These are phyloP conservation scores for Arabis alpina DNA, from an alignment of 345 rosid species.

Conservation along the genomic window DNA sequence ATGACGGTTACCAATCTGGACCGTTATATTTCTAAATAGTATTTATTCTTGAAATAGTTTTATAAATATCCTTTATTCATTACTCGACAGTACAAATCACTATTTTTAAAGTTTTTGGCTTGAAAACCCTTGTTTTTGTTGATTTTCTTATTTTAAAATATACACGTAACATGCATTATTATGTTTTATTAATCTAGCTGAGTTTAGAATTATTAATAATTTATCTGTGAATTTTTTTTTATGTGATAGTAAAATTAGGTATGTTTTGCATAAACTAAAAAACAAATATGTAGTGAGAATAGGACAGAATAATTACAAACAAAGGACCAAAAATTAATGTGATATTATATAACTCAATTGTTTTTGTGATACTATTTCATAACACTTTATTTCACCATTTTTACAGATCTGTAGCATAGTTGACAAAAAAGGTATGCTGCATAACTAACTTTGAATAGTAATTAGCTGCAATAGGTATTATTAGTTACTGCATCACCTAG, in stretches of 20 bases:
- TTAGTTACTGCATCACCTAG: constrained; percentile 22
- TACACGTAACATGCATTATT: too few relatives aligned
- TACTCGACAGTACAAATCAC: too few relatives aligned
- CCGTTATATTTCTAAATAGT: too few relatives aligned
- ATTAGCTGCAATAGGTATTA: neutral
- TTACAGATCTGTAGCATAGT: neutral
- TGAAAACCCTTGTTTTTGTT: too few relatives aligned
- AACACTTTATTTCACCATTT: neutral
- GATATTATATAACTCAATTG: neutral
- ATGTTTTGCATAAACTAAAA: neutral
- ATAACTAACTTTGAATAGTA: constrained; percentile 18
- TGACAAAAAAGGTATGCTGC: neutral
- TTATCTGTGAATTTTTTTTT: neutral
- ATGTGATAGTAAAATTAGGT: neutral
- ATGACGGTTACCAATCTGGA: too few relatives aligned
- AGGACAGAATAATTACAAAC: neutral
- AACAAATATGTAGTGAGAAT: neutral
- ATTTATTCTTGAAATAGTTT: too few relatives aligned
- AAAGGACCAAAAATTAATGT: too few relatives aligned
- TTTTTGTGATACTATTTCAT: neutral
- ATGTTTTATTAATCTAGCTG: too few relatives aligned
- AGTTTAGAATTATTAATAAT: too few relatives aligned
- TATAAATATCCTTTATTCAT: too few relatives aligned
- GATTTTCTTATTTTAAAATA: too few relatives aligned
- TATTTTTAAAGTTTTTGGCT: too few relatives aligned